Evolutionary conservation across 1,139 yeast genomes (phyloP).

Genomic region (Pichia sp.): DNA sequence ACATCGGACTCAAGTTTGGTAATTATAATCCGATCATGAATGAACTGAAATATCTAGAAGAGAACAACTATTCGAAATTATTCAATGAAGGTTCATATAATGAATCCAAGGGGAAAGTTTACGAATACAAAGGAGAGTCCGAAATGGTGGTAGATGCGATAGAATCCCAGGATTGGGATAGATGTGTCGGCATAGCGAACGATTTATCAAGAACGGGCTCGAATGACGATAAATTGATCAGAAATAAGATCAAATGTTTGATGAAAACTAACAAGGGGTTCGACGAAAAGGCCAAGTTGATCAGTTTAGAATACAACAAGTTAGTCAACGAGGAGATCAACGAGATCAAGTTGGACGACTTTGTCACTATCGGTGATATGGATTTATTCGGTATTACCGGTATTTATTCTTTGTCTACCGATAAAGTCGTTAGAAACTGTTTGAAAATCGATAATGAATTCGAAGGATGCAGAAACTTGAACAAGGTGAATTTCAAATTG

Average conservation of each 20-base stretch:
- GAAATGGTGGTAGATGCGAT: conserved; percentile 3
- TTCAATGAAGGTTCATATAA: conserved; percentile 1
- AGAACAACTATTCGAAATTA: conserved; percentile 1
- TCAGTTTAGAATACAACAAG: conserved; percentile 25
- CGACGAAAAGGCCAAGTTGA: conserved; percentile 18
- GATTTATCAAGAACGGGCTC: conserved; percentile 31
- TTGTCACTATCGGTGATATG: conserved; percentile 25
- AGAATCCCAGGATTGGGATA: conserved; percentile 21
- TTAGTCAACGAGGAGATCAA: conserved; percentile 22
- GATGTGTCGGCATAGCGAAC: conserved; percentile 28
- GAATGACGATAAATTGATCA: conserved; percentile 29
- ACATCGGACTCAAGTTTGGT: conserved; percentile 47
- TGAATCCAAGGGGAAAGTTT: background rate
- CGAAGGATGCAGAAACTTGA: conserved; percentile 48
- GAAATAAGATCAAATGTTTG: conserved; percentile 30
- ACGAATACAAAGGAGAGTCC: background rate
- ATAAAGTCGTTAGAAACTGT: conserved; percentile 43
- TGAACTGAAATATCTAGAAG: conserved; percentile 34
- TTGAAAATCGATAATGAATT: conserved; percentile 69
- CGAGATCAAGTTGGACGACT: conserved; percentile 21
- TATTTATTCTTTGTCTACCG: conserved; percentile 17
- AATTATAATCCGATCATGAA: conserved; percentile 1
- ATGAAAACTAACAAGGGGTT: conserved; percentile 11
- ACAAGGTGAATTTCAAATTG: conserved; percentile 40
- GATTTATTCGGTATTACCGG: conserved; percentile 23